phyloP scores from a whole-genome alignment of 345 rosid genomes.

The Lepidium africanum region DNA sequence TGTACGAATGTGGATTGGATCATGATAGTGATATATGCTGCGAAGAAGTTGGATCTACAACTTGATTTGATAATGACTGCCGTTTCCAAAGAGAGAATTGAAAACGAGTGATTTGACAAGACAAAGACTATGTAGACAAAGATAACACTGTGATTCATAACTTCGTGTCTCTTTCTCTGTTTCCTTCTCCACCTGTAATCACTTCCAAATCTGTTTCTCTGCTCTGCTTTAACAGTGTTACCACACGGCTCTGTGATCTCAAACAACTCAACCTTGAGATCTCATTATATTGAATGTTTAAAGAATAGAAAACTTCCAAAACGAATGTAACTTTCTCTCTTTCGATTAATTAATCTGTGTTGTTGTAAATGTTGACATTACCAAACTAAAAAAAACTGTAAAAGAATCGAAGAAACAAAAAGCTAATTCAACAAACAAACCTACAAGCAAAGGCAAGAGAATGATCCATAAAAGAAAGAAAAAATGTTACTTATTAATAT shows the following conservation, averaged over 20 bases:
- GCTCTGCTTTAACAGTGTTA: slow-evolving; percentile 16
- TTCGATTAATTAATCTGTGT: slow-evolving; percentile 10
- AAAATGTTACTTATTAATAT: slow-evolving; percentile 8
- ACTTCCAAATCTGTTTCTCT: slow-evolving; percentile 19
- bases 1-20: slow-evolving; percentile 1
- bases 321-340: not conserved
- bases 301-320: not conserved
- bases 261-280: not conserved
- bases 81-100: slow-evolving; percentile 20
- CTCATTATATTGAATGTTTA: not conserved
- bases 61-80: slow-evolving; percentile 22
- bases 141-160: slow-evolving; percentile 18
- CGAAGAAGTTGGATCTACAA: slow-evolving; percentile 7
- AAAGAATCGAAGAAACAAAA: slow-evolving; percentile 13
- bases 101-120: slow-evolving; percentile 22
- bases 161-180: slow-evolving; percentile 19
- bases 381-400: slow-evolving; percentile 2
- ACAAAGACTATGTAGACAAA: slow-evolving; percentile 8
- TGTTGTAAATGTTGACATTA: slow-evolving; percentile 20
- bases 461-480: not conserved
- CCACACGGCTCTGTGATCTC: not conserved
- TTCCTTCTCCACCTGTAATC: slow-evolving; percentile 21
- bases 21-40: slow-evolving; percentile 23
- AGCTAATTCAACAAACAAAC: slow-evolving; percentile 10
- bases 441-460: not conserved